These are phyloP conservation scores for Ambrosia artemisiifolia DNA, from an alignment of 129 eudicot genomes.

Conservation along the genomic window DNA sequence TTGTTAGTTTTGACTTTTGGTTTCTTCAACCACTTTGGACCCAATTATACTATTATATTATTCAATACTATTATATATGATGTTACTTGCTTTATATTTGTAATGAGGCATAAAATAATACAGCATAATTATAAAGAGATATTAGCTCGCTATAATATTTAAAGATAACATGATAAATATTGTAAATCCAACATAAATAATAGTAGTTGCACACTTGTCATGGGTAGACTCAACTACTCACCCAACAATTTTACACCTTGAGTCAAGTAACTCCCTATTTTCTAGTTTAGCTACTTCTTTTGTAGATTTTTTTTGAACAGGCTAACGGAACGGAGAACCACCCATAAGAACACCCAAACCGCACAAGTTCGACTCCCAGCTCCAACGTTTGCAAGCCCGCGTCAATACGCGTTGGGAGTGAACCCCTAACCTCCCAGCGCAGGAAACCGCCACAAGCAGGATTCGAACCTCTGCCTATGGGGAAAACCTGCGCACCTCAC, in stretches of 20 bases:
- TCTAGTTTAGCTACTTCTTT: slow-evolving; percentile 15
- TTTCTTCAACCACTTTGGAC: slow-evolving; percentile 7
- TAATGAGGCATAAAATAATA: too few relatives aligned
- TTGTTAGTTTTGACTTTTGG: slow-evolving; percentile 23
- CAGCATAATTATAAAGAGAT: too few relatives aligned
- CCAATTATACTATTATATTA: neutral
- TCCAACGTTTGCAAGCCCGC: too few relatives aligned
- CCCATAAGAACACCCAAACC: too few relatives aligned
- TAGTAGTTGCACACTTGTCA: slow-evolving; percentile 4
- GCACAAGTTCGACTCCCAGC: too few relatives aligned
- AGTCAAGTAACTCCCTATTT: slow-evolving; percentile 14
- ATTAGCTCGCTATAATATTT: neutral
- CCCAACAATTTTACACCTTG: slow-evolving; percentile 17
- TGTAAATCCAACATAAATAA: neutral
- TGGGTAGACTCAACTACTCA: slow-evolving; percentile 28
- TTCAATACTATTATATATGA: neutral
- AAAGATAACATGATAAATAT: neutral
- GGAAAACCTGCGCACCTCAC: too few relatives aligned
- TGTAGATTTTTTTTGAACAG: too few relatives aligned
- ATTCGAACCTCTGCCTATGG: too few relatives aligned
- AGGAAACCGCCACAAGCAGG: too few relatives aligned
- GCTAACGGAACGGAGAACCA: too few relatives aligned
- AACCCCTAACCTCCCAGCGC: too few relatives aligned
- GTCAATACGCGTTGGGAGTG: too few relatives aligned
- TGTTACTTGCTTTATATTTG: neutral